phyloP scores from a whole-genome alignment of 2,329 filamentous ascomycete genomes.

The Lojkania enalia region DNA sequence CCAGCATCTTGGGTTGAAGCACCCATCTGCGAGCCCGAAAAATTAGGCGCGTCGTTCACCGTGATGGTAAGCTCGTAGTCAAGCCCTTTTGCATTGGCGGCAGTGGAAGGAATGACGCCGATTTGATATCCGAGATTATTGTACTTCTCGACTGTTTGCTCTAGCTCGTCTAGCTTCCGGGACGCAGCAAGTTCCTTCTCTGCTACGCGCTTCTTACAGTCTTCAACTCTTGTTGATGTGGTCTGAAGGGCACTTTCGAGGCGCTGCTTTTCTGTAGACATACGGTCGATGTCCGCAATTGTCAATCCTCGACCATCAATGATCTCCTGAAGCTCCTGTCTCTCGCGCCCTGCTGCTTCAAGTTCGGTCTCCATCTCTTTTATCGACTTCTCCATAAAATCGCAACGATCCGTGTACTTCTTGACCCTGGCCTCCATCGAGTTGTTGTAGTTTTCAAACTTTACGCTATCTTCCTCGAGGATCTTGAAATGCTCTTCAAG shows the following conservation, averaged over 20 bases:
- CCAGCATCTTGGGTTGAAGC: conserved; percentile 51
- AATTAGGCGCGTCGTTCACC: conserved; percentile 78
- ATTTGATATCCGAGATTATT: conserved; percentile 95
- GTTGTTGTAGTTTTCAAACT: conserved; percentile 94
- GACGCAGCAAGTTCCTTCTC: conserved; percentile 90
- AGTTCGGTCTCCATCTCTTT: conserved; percentile 82
- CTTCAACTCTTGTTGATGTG: conserved; percentile 75
- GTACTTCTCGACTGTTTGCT: conserved; percentile 85
- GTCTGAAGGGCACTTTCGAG: conserved; percentile 86
- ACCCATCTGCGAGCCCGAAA: conserved; percentile 59
- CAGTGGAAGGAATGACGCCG: conserved; percentile 81
- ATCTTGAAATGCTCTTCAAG: conserved; percentile 90
- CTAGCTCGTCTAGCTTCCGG: conserved; percentile 86
- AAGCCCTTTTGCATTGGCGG: conserved; percentile 79
- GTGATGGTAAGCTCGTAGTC: conserved; percentile 84
- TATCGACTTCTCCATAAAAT: conserved; percentile 83
- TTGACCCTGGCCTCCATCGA: conserved; percentile 82
- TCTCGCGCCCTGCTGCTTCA: conserved; percentile 80
- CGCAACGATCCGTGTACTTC: conserved; percentile 81
- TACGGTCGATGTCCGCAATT: conserved; percentile 97
- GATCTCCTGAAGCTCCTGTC: conserved; percentile 74
- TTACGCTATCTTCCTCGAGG: conserved; percentile 89
- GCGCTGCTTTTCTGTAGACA: conserved; percentile 93
- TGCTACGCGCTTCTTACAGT: conserved; percentile 77
- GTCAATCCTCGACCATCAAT: conserved; percentile 94